A percentile compares a stretch with the other conserved stretches of the same genome.
Conservation (phyloP, 2,329 filamentous ascomycete genomes). For the Colletotrichum echinochloae region DNA sequence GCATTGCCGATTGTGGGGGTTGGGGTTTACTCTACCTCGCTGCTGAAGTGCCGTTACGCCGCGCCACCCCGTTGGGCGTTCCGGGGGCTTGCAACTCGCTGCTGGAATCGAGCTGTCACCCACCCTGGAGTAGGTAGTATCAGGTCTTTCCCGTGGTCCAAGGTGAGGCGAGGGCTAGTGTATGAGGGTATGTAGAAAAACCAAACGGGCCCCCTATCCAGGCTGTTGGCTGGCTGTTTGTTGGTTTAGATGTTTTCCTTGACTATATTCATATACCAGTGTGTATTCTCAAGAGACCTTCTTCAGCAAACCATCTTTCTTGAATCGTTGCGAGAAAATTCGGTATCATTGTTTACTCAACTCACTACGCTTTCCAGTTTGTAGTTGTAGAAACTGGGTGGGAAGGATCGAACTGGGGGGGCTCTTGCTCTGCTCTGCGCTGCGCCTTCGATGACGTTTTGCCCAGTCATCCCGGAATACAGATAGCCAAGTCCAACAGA, state of each 20-base stretch:
- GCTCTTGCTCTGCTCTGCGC: not conserved
- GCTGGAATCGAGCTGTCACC: too few relatives aligned
- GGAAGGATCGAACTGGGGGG: not conserved
- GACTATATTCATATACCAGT: not conserved
- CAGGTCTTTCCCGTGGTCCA: conserved; percentile 13
- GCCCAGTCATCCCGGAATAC: conserved; percentile 9
- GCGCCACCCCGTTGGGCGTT: not conserved
- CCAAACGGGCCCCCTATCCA: not conserved
- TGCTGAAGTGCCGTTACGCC: not conserved
- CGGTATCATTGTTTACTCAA: not conserved
- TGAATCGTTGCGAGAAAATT: not conserved
- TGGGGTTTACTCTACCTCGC: not conserved
- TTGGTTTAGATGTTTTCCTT: not conserved
- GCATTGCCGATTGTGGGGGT: conserved; percentile 25
- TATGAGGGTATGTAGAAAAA: conserved; percentile 24
- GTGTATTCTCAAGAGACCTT: not conserved
- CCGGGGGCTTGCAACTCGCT: not conserved
- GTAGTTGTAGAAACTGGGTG: conserved; percentile 15
- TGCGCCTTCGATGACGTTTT: conserved; percentile 29
- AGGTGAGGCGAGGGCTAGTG: not conserved
- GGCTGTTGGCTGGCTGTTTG: not conserved
- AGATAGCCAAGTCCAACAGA: not conserved
- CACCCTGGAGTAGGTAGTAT: conserved; percentile 25
- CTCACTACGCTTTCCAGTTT: not conserved
- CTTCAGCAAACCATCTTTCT: not conserved